Evolutionary conservation across 1,284 basidiomycete genomes (phyloP).

Genomic region (Sporisorium graminicola): DNA sequence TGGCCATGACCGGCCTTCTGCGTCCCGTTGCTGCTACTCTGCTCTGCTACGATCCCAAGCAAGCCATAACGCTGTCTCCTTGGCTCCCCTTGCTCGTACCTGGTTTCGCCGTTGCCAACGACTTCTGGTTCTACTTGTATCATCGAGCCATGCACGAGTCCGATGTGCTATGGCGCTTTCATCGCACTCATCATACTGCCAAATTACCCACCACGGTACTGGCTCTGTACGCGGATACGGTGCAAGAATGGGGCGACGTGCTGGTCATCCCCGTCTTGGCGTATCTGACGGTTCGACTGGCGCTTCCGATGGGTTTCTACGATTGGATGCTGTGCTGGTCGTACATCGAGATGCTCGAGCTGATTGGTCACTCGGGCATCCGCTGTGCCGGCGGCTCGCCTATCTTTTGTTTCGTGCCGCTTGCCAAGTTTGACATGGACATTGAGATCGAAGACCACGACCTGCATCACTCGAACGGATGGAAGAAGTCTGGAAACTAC

Average conservation of each 20-base stretch:
- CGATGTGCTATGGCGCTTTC: constrained; percentile 49
- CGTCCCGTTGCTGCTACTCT: constrained; percentile 45
- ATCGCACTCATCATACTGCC: constrained; percentile 51
- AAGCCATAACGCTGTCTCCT: constrained; percentile 21
- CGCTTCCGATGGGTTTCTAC: constrained; percentile 28
- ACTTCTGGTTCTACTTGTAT: constrained; percentile 65
- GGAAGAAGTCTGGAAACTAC: constrained; percentile 54
- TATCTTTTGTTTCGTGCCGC: constrained; percentile 25
- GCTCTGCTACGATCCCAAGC: constrained; percentile 48
- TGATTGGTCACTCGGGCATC: constrained; percentile 60
- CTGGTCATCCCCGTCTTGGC: constrained; percentile 48
- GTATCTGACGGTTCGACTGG: constrained; percentile 20
- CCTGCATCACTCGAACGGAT: constrained; percentile 63
- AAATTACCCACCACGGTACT: constrained; percentile 59
- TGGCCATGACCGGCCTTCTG: constrained; percentile 38
- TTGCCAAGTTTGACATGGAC: constrained; percentile 50
- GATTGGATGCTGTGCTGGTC: constrained; percentile 48
- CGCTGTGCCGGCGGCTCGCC: constrained; percentile 47
- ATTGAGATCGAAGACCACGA: constrained; percentile 68
- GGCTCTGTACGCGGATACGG: constrained; percentile 50
- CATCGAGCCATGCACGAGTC: constrained; percentile 62
- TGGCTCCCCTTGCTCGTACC: constrained; percentile 54
- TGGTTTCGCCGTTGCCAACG: constrained; percentile 38
- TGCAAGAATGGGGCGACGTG: constrained; percentile 59
- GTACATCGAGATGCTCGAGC: constrained; percentile 52